Conservation (phyloP, 2,329 filamentous ascomycete species). For the Lecanosticta acicola region DNA sequence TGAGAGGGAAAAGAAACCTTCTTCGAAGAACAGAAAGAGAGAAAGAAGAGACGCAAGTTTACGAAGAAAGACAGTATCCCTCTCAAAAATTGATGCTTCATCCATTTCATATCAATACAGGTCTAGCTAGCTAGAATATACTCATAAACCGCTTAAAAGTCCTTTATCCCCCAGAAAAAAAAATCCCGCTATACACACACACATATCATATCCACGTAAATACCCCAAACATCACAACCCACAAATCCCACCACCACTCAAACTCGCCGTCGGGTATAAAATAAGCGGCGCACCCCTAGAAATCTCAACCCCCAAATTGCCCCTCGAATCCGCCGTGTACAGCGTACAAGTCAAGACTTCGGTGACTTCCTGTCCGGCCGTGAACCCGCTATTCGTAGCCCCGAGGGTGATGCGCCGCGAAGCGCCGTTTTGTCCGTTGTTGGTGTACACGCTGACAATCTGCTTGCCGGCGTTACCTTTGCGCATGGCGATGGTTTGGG, state of each 20-base stretch:
- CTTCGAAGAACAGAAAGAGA: no score
- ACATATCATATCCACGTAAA: background rate
- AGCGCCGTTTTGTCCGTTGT: constrained; percentile 20
- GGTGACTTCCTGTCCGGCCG: constrained; percentile 16
- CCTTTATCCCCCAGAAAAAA: no score
- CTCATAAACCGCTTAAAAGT: no score
- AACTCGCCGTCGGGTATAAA: constrained; percentile 12
- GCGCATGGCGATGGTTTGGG: constrained; percentile 39
- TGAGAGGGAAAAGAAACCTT: no score
- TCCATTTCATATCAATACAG: no score
- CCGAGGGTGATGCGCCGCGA: constrained; percentile 29
- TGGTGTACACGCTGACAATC: constrained; percentile 33
- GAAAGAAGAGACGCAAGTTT: no score
- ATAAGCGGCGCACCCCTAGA: constrained; percentile 11
- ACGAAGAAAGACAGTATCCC: no score
- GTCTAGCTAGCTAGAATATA: no score
- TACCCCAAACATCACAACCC: constrained; percentile 3
- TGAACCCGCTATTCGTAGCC: constrained; percentile 22
- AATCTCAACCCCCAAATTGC: constrained; percentile 33
- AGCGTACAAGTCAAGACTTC: constrained; percentile 45
- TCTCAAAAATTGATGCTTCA: no score
- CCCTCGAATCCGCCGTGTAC: constrained; percentile 39
- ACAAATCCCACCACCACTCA: constrained; percentile 19
- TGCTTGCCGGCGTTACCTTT: constrained; percentile 37
- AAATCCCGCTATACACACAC: no score